Evolutionary conservation across 345 rosid species (phyloP).

Genomic region (Salix brachista): DNA sequence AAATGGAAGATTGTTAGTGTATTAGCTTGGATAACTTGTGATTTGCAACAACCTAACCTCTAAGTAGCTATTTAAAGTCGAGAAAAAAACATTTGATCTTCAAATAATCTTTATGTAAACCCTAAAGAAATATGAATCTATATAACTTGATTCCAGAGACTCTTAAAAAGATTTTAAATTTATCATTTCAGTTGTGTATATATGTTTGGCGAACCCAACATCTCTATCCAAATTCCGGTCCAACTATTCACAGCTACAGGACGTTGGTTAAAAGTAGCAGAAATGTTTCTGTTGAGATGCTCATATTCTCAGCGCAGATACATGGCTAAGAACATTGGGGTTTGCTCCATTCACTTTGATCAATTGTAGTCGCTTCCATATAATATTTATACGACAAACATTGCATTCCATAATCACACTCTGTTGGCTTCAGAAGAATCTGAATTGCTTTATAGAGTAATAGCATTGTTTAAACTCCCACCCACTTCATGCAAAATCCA

Average conservation of each 20-base stretch:
- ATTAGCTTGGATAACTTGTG: too few relatives aligned
- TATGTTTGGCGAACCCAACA: neutral
- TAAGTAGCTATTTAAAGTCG: too few relatives aligned
- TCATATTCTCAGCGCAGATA: conserved; percentile 18
- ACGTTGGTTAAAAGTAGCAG: conserved; percentile 15
- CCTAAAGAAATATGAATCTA: too few relatives aligned
- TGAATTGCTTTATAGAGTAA: neutral
- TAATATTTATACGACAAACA: too few relatives aligned
- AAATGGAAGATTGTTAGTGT: too few relatives aligned
- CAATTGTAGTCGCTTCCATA: conserved; percentile 16
- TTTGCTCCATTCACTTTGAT: conserved; percentile 26
- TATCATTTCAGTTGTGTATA: too few relatives aligned
- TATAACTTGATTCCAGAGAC: too few relatives aligned
- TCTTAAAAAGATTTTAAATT: too few relatives aligned
- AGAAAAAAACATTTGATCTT: too few relatives aligned
- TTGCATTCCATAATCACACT: too few relatives aligned
- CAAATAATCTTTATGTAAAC: too few relatives aligned
- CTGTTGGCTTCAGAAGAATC: neutral
- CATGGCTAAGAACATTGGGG: conserved; percentile 22
- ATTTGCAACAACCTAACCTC: too few relatives aligned
- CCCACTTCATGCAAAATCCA: neutral
- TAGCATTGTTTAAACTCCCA: neutral
- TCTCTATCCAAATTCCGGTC: conserved; percentile 16
- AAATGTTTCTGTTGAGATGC: conserved; percentile 26
- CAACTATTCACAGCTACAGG: conserved; percentile 1